phyloP scores from a whole-genome alignment of 2,329 filamentous ascomycete species.

The Alternaria gansuensis region DNA sequence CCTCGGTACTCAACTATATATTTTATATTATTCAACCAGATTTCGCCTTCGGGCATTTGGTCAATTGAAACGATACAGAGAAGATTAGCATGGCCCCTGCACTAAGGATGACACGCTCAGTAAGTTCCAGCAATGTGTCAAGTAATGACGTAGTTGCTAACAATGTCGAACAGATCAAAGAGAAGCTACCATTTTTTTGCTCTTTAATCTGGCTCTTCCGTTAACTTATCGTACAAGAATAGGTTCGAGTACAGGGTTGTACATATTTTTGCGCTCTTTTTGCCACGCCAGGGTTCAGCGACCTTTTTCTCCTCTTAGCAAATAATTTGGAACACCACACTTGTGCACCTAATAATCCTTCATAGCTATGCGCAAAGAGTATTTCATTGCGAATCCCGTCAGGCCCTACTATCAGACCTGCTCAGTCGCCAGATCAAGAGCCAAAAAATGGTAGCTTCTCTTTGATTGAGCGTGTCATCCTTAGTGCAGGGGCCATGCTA shows the following conservation, averaged over 20 bases:
- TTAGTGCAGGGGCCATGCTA: constrained; percentile 75
- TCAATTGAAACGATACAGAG: constrained; percentile 51
- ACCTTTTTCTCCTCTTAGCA: neutral
- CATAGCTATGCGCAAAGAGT: neutral
- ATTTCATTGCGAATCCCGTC: neutral
- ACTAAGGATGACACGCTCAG: constrained; percentile 85
- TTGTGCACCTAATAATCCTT: neutral
- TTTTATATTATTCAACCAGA: neutral
- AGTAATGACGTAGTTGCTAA: too few relatives aligned
- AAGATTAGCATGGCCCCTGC: constrained; percentile 65
- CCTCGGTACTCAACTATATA: constrained; percentile 20
- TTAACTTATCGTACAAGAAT: neutral
- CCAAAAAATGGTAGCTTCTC: constrained; percentile 50
- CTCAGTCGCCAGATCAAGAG: neutral
- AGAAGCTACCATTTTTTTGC: constrained; percentile 51
- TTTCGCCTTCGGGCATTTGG: constrained; percentile 33
- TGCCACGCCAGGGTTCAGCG: neutral
- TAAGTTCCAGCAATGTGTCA: too few relatives aligned
- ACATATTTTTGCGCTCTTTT: constrained; percentile 1
- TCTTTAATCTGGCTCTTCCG: neutral
- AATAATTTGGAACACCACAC: neutral
- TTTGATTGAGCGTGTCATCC: constrained; percentile 74
- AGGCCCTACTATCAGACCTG: too few relatives aligned
- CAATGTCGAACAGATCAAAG: constrained; percentile 33
- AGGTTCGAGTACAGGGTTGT: neutral